Conservation (phyloP, 495 filamentous ascomycete genomes). For the Tirmania nivea region DNA sequence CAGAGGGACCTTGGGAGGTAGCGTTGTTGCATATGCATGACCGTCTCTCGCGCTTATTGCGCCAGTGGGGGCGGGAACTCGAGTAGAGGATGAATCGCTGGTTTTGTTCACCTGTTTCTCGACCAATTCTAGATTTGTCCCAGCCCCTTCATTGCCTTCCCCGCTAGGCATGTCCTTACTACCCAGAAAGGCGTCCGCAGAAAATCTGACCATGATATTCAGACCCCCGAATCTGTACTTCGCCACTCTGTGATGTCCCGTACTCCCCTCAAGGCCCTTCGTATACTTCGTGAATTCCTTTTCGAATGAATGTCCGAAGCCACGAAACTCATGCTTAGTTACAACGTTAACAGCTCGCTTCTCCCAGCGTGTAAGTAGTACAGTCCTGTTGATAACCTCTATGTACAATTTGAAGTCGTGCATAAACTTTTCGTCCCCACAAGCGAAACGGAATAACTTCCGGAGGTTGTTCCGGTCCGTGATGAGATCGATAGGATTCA, state of each 20-base stretch:
- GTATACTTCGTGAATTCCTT: slow-evolving; percentile 25
- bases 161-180: not conserved
- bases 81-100: no score
- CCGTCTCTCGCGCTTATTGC: no score
- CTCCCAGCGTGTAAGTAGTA: slow-evolving; percentile 3
- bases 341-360: not conserved
- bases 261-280: slow-evolving; percentile 20
- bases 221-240: slow-evolving; percentile 27
- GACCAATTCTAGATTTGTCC: not conserved
- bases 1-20: no score
- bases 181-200: slow-evolving; percentile 26
- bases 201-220: slow-evolving; percentile 27
- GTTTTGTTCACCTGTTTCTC: slow-evolving; percentile 7
- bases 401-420: slow-evolving; percentile 26
- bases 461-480: slow-evolving; percentile 34
- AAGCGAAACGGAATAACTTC: slow-evolving; percentile 26
- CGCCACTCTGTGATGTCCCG: slow-evolving; percentile 29
- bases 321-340: slow-evolving; percentile 19
- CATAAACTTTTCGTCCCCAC: not conserved
- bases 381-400: slow-evolving; percentile 14
- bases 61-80: no score
- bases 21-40: no score
- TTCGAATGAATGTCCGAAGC: slow-evolving; percentile 29
- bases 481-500: slow-evolving; percentile 25
- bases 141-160: not conserved